These are phyloP conservation scores for Meyerozyma athensensis DNA, from an alignment of 1,139 yeast species.

Conservation along the genomic window DNA sequence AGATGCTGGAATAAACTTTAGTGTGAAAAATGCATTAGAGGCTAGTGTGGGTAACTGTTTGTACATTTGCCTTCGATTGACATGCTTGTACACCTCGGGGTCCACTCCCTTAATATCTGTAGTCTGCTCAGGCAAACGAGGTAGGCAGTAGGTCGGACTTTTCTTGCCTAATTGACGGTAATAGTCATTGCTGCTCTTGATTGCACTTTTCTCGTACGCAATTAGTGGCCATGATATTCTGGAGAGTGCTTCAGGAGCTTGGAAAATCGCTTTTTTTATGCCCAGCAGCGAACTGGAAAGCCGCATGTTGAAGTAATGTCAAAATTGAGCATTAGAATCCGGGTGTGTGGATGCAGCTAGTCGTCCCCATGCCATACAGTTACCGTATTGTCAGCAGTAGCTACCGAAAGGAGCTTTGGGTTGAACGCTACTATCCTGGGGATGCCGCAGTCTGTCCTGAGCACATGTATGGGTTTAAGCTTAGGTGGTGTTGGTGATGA, in stretches of 20 bases:
- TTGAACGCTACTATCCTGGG: slow-evolving; percentile 71
- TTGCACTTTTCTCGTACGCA: slow-evolving; percentile 1
- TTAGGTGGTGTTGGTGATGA: slow-evolving; percentile 13
- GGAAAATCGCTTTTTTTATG: not conserved
- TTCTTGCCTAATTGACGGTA: not conserved
- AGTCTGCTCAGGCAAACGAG: slow-evolving; percentile 21
- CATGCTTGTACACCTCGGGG: slow-evolving; percentile 16
- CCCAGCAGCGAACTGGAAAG: not conserved
- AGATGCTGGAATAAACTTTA: slow-evolving; percentile 21
- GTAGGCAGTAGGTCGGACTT: not conserved
- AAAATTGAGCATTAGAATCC: not conserved
- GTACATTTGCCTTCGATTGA: slow-evolving; percentile 12
- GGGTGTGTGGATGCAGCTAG: not conserved
- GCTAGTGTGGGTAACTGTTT: slow-evolving; percentile 20
- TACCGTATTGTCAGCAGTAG: slow-evolving; percentile 68
- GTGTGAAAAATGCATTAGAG: slow-evolving; percentile 18
- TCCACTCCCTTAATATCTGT: slow-evolving; percentile 40
- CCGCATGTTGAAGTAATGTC: not conserved
- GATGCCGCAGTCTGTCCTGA: slow-evolving; percentile 26
- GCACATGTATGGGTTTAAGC: slow-evolving; percentile 22
- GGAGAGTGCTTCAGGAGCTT: slow-evolving; percentile 4
- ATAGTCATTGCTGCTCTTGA: not conserved
- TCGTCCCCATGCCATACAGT: slow-evolving; percentile 35
- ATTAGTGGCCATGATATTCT: not conserved
- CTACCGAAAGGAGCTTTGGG: slow-evolving; percentile 72